These are phyloP conservation scores for Penicillium desertorum DNA, from an alignment of 495 filamentous ascomycete species.

Conservation along the genomic window DNA sequence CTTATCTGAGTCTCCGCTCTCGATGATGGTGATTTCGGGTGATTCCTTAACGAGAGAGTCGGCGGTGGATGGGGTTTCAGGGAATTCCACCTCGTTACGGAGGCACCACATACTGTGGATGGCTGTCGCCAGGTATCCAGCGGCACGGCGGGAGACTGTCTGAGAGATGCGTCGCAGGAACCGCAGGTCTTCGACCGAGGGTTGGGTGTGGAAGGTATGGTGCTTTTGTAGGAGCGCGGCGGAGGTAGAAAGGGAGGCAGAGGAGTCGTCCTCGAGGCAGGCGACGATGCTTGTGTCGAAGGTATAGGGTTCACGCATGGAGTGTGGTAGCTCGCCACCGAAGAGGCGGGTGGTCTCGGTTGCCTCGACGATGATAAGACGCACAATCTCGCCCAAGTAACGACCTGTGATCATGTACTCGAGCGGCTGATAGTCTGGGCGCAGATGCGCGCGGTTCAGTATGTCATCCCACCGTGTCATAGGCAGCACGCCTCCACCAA, in stretches of 20 bases:
- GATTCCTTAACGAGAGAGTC: constrained; percentile 34
- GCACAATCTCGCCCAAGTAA: constrained; percentile 81
- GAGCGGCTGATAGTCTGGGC: constrained; percentile 82
- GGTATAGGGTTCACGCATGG: constrained; percentile 61
- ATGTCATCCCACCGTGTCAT: constrained; percentile 73
- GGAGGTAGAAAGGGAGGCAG: constrained; percentile 45
- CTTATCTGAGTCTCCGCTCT: constrained; percentile 33
- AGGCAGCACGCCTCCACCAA: constrained; percentile 64
- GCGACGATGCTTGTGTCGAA: constrained; percentile 71
- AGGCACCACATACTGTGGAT: constrained; percentile 65
- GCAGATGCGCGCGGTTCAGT: constrained; percentile 67
- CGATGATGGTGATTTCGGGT: constrained; percentile 45
- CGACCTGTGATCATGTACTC: constrained; percentile 88
- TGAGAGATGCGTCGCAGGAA: constrained; percentile 55
- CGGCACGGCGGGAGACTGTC: constrained; percentile 59
- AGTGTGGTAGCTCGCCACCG: constrained; percentile 55
- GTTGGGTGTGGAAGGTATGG: constrained; percentile 48
- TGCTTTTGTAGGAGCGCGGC: constrained; percentile 49
- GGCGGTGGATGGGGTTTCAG: constrained; percentile 17
- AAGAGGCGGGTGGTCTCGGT: constrained; percentile 50
- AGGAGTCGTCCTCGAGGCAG: constrained; percentile 50
- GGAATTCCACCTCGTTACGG: constrained; percentile 50
- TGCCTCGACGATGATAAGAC: constrained; percentile 74
- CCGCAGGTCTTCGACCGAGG: constrained; percentile 51
- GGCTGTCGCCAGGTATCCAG: constrained; percentile 62